Evolutionary conservation across 805 yeast species (phyloP).

Genomic region (Lipomyces yamanashiensis): DNA sequence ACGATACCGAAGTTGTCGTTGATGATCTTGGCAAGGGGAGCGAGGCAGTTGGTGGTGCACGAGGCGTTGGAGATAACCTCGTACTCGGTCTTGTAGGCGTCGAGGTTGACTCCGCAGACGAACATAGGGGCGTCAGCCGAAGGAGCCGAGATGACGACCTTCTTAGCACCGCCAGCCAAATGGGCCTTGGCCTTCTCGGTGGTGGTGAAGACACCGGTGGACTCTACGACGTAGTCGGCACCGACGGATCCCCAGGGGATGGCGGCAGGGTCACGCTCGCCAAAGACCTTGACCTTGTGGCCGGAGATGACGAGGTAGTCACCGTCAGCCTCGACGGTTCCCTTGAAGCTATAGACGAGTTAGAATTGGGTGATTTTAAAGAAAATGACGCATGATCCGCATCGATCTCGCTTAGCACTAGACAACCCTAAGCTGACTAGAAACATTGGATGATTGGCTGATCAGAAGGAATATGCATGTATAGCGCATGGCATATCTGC

Average conservation of each 20-base stretch:
- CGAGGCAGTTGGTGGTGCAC: conserved; percentile 94
- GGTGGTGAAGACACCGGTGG: conserved; percentile 93
- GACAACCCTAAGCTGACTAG: no score
- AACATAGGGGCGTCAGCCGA: conserved; percentile 94
- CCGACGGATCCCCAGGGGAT: conserved; percentile 87
- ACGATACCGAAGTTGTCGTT: conserved; percentile 85
- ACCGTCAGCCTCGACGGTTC: conserved; percentile 60
- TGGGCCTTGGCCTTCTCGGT: conserved; percentile 81
- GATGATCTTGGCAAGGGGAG: conserved; percentile 89
- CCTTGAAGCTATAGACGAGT: conserved; percentile 54
- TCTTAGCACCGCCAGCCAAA: conserved; percentile 89
- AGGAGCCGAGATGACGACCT: conserved; percentile 93
- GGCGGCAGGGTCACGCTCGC: conserved; percentile 81
- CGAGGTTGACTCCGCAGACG: conserved; percentile 88
- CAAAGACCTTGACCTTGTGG: conserved; percentile 65
- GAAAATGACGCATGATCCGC: not conserved
- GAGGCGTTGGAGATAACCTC: conserved; percentile 88
- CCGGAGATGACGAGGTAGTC: conserved; percentile 71
- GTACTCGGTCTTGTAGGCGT: conserved; percentile 74
- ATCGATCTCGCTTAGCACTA: no score
- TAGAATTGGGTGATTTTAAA: not conserved
- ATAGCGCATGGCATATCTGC: no score
- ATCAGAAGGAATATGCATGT: no score
- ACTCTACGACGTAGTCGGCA: conserved; percentile 83
- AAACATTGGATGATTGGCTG: no score